A percentile compares a stretch with the other conserved stretches of the same genome.
phyloP scores from a whole-genome alignment of 805 yeast genomes.

The Nakazawaea molendinolei region DNA sequence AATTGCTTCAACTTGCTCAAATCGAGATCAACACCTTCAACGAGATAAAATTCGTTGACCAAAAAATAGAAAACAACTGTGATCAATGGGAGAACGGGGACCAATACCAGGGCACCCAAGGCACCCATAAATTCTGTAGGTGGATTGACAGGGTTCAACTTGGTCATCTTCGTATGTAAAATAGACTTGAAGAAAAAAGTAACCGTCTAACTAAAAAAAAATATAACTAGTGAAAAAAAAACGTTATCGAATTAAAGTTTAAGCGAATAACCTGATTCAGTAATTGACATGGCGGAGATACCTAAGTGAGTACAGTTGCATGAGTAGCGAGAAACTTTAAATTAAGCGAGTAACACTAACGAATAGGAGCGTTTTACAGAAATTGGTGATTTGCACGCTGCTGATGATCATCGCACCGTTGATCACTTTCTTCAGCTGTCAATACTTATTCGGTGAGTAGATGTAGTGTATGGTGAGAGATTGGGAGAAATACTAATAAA shows the following conservation, averaged over 20 bases:
- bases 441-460: constrained; percentile 28
- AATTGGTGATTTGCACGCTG: constrained; percentile 66
- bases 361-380: constrained; percentile 52
- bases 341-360: background rate
- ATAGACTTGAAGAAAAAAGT: background rate
- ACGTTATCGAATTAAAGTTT: background rate
- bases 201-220: no score
- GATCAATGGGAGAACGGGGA: constrained; percentile 61
- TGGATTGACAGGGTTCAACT: constrained; percentile 64
- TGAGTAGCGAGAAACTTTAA: no score
- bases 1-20: constrained; percentile 24
- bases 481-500: constrained; percentile 1
- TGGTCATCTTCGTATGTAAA: constrained; percentile 10
- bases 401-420: constrained; percentile 71
- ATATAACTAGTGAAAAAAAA: no score
- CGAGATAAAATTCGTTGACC: constrained; percentile 52
- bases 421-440: constrained; percentile 50
- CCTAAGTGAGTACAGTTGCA: constrained; percentile 11
- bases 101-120: constrained; percentile 62
- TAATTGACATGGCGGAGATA: constrained; percentile 10
- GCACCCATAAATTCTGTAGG: constrained; percentile 75
- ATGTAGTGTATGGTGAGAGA: constrained; percentile 8
- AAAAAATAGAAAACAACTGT: constrained; percentile 53
- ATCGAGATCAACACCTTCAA: constrained; percentile 42
- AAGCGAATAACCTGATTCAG: background rate